Percentiles rank a stretch among this genome's conserved stretches.
These are phyloP conservation scores for Aspergillus unguis DNA, from an alignment of 2,329 filamentous ascomycete genomes.

Conservation along the genomic window DNA sequence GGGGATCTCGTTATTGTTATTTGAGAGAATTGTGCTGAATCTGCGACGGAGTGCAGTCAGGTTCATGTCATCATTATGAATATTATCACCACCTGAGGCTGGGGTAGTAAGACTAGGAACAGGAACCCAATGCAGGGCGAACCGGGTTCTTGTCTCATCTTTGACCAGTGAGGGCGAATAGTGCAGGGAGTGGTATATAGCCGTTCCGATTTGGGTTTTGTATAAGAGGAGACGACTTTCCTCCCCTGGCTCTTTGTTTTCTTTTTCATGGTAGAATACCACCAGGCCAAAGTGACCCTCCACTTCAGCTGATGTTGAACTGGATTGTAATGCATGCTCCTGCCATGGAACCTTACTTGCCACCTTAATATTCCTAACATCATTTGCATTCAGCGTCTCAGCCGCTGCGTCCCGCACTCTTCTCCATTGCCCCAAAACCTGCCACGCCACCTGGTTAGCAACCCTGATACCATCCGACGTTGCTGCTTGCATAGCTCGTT, in stretches of 20 bases:
- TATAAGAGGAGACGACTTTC: constrained; percentile 5
- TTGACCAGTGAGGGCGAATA: constrained; percentile 8
- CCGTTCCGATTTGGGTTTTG: constrained; percentile 12
- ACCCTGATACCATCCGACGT: constrained; percentile 11
- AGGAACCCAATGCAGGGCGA: constrained; percentile 11
- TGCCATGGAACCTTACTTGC: constrained; percentile 15
- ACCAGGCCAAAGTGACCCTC: constrained; percentile 12
- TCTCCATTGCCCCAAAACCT: constrained; percentile 4
- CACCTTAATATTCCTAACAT: constrained; percentile 11
- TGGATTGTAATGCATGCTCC: constrained; percentile 10
- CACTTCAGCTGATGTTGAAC: neutral
- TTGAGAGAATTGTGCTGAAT: constrained; percentile 8
- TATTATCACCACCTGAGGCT: neutral
- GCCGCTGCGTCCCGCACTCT: neutral
- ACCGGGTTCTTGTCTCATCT: constrained; percentile 8
- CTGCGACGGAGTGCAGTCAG: constrained; percentile 1
- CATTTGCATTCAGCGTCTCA: constrained; percentile 8
- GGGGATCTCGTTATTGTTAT: constrained; percentile 4
- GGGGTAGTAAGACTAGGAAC: neutral
- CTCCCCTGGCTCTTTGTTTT: neutral
- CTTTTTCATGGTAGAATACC: constrained; percentile 7
- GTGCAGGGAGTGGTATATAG: constrained; percentile 12
- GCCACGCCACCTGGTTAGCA: constrained; percentile 5
- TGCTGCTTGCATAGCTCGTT: constrained; percentile 12
- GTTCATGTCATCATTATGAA: constrained; percentile 1